Base-by-base conservation (phyloP, 2,329 filamentous ascomycete genomes). In the Xylariomycetidae sp. region DNA sequence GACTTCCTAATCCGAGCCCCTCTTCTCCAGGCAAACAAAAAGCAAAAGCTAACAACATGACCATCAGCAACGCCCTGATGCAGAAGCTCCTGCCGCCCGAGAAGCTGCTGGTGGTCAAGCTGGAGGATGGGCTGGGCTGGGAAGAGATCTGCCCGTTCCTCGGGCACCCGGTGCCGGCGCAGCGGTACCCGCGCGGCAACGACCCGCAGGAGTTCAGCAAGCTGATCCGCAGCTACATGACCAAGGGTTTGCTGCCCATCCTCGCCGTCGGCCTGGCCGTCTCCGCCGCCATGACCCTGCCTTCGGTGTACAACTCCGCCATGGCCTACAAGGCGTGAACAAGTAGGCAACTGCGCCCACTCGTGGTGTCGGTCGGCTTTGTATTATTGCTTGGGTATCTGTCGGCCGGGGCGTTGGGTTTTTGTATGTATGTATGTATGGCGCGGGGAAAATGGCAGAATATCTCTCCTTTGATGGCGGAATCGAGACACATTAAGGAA, bases 1-100 rank as follows among this genome's bases (percentile, higher is more conserved):
- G 28, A 3, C 12, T 19, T 25, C n/a, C 9, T n/a, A n/a, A n/a
- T n/a, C n/a, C n/a, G n/a, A n/a, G n/a, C n/a, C n/a, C n/a, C n/a
- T n/a, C n/a, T 10, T 6, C 10, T 3, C 12, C 10, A 20, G 27
- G n/a, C n/a, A n/a, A n/a, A n/a, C n/a, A n/a, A 27, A 31, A 23
- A 31, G 17, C 6, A 26, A 35, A 17, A 23, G 27, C n/a, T 22
- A 26, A 4, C 28, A 31, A 28, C 31, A 35, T 17, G 28, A 3
- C 12, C 22, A 20, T 13, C 9, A 54, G 50, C 29, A 47, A 48
- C 16, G 38, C 47, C 25, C 35, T 39, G 16, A 44, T 41, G 2
- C 46, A 47, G 26, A 40, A 33, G 14, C 25, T 48, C 8, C 34
- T 45, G 19, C 42, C 40, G 25, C 32, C 31, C 12, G 38, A 39